Conservation (phyloP, 768 basidiomycete genomes). For the Kwoniella botswanensis region DNA sequence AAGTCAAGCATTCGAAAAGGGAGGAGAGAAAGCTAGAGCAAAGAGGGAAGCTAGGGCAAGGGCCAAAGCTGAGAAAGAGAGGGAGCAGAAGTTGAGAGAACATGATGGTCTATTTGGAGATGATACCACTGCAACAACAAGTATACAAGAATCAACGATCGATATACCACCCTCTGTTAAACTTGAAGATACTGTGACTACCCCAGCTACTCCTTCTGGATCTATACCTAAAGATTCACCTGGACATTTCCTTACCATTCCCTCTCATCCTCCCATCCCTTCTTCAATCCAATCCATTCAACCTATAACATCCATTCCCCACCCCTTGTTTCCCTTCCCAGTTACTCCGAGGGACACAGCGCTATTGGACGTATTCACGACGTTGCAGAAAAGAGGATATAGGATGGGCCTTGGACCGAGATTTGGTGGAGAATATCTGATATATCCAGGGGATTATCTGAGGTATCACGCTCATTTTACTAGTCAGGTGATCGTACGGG, state of each 20-base stretch:
- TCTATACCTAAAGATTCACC: slow-evolving; percentile 6
- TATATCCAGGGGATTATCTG: slow-evolving; percentile 95
- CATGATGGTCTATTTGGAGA: slow-evolving; percentile 16
- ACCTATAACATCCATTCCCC: slow-evolving; percentile 36
- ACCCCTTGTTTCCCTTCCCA: slow-evolving; percentile 42
- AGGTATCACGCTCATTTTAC: slow-evolving; percentile 97
- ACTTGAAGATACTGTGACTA: neutral
- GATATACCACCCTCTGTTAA: too few species aligned
- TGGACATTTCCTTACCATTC: slow-evolving; percentile 41
- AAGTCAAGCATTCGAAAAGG: slow-evolving; percentile 34
- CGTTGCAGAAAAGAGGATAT: slow-evolving; percentile 25
- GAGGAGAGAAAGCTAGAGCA: slow-evolving; percentile 68
- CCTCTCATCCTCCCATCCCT: slow-evolving; percentile 38
- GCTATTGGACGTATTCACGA: slow-evolving; percentile 34
- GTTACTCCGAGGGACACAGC: slow-evolving; percentile 31
- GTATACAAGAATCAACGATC: too few species aligned
- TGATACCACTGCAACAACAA: neutral
- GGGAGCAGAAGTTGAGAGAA: neutral
- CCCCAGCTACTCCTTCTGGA: neutral
- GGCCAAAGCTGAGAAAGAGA: slow-evolving; percentile 45
- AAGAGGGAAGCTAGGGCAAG: slow-evolving; percentile 68
- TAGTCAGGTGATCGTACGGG: slow-evolving; percentile 73
- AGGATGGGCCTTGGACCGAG: slow-evolving; percentile 57
- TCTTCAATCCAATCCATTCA: neutral
- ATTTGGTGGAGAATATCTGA: slow-evolving; percentile 94